Evolutionary conservation across 768 basidiomycete species (phyloP), one percentile per base, ranked within the genome.

Genomic region (Austroboletus festivus): DNA sequence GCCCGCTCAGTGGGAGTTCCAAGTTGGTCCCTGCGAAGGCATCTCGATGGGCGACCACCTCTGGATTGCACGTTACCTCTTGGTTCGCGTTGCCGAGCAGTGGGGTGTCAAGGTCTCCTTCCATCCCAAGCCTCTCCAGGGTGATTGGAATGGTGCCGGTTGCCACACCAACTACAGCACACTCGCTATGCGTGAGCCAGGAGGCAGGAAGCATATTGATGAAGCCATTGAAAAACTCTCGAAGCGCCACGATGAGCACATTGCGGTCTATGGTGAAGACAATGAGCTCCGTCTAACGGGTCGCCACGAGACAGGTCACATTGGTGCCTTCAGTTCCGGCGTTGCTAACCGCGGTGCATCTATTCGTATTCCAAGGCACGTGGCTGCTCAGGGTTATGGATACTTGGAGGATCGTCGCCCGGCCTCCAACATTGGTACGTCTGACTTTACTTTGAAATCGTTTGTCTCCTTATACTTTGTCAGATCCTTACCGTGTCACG

Each of bases 1-100:
- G 95, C 95, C 96, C 15, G 85, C 94, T 47, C 96, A 99, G 71
- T 99, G 96, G 96, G 96, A 99, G 75, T 99, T 95, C 88, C 96
- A 99, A 72, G 93, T 99, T 59, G 95, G 96, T 45, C 96, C 96
- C 24, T 98, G 95, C 62, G 88, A 90, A 68, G 96, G 96, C 46
- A 97, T 98, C 69, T 78, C 86, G 51, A 95, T 98, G 93, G 96
- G 96, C 59, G 96, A 99, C 71, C 95, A 99, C 73, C 85, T 99
- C 60, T 96, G 93, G 93, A 93, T 98, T 83, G 92, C 96, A 31
- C 90, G 96, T 58, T 99, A 87, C 78, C 87, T 99, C 59, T 85
- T 98, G 61, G 70, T 92, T 65, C 89, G 96, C 58, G 86, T 96
- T 58, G 93, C 95, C 57, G 96, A 98, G 73, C 93, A 97, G 73